Conservation (phyloP, 768 basidiomycete genomes). For the Fomitopsis pulvina region DNA sequence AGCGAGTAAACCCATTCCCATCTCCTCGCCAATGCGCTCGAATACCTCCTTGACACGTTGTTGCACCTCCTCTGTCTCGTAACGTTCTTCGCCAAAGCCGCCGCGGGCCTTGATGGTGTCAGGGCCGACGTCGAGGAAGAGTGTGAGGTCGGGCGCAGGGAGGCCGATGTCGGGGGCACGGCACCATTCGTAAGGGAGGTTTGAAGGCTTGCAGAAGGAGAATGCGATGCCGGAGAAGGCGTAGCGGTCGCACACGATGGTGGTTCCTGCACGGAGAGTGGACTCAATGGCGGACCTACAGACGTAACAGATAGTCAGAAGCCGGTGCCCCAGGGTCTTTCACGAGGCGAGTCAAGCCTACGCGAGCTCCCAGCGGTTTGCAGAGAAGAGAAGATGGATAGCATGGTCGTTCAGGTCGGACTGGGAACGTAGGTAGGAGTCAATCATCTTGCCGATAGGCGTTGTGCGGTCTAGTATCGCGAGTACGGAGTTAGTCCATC, state of each 20-base stretch:
- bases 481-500: background rate
- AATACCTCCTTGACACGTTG: conserved; percentile 56
- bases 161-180: conserved; percentile 79
- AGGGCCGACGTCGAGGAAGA: conserved; percentile 82
- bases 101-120: conserved; percentile 61
- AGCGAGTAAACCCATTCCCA: conserved; percentile 22
- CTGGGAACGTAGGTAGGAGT: conserved; percentile 79
- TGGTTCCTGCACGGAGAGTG: conserved; percentile 55
- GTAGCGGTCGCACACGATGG: conserved; percentile 87
- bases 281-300: conserved; percentile 53
- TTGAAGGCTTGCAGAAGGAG: conserved; percentile 64
- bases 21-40: conserved; percentile 47
- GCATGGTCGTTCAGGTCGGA: conserved; percentile 87
- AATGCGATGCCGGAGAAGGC: conserved; percentile 97
- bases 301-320: background rate
- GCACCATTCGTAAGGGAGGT: conserved; percentile 75
- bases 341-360: conserved; percentile 36
- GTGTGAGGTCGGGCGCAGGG: conserved; percentile 80
- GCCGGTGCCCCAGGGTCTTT: too few relatives aligned
- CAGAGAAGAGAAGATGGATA: conserved; percentile 92
- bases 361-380: conserved; percentile 96
- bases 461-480: conserved; percentile 82
- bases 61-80: conserved; percentile 79
- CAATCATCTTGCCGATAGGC: conserved; percentile 86
- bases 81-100: conserved; percentile 83